Conservation (phyloP, 208 protist genomes). For the Trypanosoma lewisi region DNA sequence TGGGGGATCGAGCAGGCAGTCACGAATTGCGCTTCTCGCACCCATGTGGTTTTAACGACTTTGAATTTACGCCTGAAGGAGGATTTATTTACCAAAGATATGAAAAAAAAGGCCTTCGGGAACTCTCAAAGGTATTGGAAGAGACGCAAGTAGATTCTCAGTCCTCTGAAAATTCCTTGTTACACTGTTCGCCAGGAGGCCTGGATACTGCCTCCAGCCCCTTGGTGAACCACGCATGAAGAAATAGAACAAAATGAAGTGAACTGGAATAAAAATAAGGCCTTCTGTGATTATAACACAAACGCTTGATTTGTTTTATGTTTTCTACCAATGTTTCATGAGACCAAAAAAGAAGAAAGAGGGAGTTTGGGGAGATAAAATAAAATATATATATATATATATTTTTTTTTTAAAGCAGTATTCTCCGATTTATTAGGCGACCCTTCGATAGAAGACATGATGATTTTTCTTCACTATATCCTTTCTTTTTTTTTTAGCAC, state of each 20-base stretch:
- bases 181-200: not conserved
- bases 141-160: not conserved
- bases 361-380: not conserved
- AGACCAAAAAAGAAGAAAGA: not conserved
- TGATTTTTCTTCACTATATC: no score
- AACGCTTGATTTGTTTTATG: no score
- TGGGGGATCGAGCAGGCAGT: not conserved
- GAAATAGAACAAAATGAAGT: not conserved
- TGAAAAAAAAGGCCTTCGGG: slow-evolving; percentile 10
- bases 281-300: no score
- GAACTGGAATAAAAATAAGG: slow-evolving; percentile 1
- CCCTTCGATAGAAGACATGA: no score
- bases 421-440: no score
- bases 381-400: not conserved
- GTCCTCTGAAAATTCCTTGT: not conserved
- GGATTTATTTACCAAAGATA: slow-evolving; percentile 21
- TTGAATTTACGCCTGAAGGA: slow-evolving; percentile 18
- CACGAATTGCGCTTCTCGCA: slow-evolving; percentile 22
- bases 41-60: slow-evolving; percentile 25
- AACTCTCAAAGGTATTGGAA: slow-evolving; percentile 3
- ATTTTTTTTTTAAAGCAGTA: not conserved
- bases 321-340: not conserved
- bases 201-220: not conserved
- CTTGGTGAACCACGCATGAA: not conserved
- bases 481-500: no score